Conservation (phyloP, 2,329 filamentous ascomycete species). For the Rhynchosporium secalis region DNA sequence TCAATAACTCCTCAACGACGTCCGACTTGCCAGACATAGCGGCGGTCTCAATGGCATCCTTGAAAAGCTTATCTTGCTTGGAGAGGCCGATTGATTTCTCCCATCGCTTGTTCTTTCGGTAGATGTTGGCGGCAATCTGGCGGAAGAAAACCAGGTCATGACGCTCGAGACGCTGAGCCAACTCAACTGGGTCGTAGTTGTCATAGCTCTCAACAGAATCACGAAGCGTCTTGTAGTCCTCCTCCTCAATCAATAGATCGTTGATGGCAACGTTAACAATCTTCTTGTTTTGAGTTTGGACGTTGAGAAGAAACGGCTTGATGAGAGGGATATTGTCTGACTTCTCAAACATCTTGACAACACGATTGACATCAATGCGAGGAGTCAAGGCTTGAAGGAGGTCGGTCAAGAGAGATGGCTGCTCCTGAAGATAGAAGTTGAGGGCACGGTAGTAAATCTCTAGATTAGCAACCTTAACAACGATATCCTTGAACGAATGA, state of each 20-base stretch:
- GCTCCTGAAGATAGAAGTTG: constrained; percentile 97
- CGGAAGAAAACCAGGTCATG: constrained; percentile 99
- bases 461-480: constrained; percentile 95
- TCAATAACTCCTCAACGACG: constrained; percentile 91
- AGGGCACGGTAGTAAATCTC: constrained; percentile 98
- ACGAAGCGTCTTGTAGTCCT: constrained; percentile 97
- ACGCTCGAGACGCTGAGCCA: constrained; percentile 91
- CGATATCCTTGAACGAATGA: constrained; percentile 98
- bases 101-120: constrained; percentile 99
- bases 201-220: constrained; percentile 99
- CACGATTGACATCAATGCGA: constrained; percentile 95
- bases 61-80: constrained; percentile 99
- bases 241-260: constrained; percentile 95
- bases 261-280: constrained; percentile 98
- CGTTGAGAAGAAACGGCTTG: constrained; percentile 97
- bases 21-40: constrained; percentile 88
- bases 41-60: constrained; percentile 97
- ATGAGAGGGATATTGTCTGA: constrained; percentile 97
- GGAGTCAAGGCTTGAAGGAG: constrained; percentile 88
- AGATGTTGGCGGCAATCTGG: constrained; percentile 96
- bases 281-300: constrained; percentile 96
- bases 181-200: constrained; percentile 94
- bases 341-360: constrained; percentile 99
- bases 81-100: constrained; percentile 97
- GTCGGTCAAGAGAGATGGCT: constrained; percentile 93